Percentiles rank a stretch among this genome's conserved stretches.
Conservation (phyloP, 257 asterid species). For the Jacaranda mimosifolia region DNA sequence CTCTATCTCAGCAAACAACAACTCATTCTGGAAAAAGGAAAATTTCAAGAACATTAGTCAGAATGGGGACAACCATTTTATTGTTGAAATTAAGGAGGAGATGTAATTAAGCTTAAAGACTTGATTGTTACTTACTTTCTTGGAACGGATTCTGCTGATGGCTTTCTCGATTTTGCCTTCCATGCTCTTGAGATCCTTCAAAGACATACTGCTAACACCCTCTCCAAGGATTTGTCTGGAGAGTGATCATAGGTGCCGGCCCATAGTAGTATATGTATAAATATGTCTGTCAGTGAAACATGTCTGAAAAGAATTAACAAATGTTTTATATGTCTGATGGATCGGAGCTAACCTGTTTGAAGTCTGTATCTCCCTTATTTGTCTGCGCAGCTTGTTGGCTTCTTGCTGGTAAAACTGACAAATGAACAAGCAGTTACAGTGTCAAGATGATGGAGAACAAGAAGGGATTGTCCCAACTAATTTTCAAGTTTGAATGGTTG, state of each 20-base stretch:
- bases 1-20: conserved; percentile 88
- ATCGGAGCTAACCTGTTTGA: conserved; percentile 57
- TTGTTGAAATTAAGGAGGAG: not conserved
- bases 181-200: conserved; percentile 64
- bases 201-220: conserved; percentile 56
- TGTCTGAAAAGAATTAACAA: not conserved
- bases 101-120: not conserved
- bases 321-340: not conserved
- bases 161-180: conserved; percentile 79
- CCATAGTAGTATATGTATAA: no score
- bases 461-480: not conserved
- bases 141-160: conserved; percentile 74
- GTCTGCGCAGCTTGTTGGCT: conserved; percentile 68
- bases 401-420: conserved; percentile 87
- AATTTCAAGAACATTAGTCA: conserved; percentile 19
- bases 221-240: conserved; percentile 77
- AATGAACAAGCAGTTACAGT: conserved; percentile 8
- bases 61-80: not conserved
- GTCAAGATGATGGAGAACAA: not conserved
- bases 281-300: not conserved
- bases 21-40: conserved; percentile 65
- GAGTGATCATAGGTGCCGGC: not conserved
- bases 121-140: conserved; percentile 55
- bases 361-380: conserved; percentile 64
- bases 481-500: not conserved